These are phyloP conservation scores for Calonectria crousiana DNA, from an alignment of 2,329 filamentous ascomycete species.

Conservation along the genomic window DNA sequence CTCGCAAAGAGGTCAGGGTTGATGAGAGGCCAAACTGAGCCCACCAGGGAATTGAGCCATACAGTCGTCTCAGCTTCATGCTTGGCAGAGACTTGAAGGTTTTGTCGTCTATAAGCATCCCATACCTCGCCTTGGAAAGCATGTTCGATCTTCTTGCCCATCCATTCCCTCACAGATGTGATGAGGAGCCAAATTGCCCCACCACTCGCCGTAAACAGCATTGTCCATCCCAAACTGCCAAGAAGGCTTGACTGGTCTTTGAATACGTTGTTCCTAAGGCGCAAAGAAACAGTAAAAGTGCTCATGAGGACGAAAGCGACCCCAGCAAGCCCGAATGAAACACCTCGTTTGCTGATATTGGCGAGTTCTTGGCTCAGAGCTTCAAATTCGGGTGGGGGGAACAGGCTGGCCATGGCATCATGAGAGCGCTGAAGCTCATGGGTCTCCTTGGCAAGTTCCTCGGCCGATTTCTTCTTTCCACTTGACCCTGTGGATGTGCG, in stretches of 20 bases:
- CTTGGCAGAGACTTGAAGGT: constrained; percentile 55
- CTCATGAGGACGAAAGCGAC: constrained; percentile 48
- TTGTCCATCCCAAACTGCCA: constrained; percentile 40
- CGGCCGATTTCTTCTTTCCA: constrained; percentile 54
- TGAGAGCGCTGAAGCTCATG: constrained; percentile 52
- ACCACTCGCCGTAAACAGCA: constrained; percentile 42
- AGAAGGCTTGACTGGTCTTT: constrained; percentile 33
- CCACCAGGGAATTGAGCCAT: constrained; percentile 78
- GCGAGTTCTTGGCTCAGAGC: constrained; percentile 51
- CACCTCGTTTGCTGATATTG: constrained; percentile 47
- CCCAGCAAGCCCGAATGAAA: constrained; percentile 54
- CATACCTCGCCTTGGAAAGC: constrained; percentile 78
- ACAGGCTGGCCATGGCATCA: constrained; percentile 57
- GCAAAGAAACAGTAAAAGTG: constrained; percentile 38
- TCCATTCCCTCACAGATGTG: constrained; percentile 68
- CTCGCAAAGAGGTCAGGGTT: constrained; percentile 81
- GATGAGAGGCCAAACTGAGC: constrained; percentile 78
- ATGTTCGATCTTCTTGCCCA: constrained; percentile 69
- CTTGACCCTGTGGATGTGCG: constrained; percentile 53
- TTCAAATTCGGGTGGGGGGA: constrained; percentile 63
- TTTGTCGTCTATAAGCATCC: constrained; percentile 71
- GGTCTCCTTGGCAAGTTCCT: constrained; percentile 53
- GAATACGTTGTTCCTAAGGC: constrained; percentile 26
- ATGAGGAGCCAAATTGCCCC: constrained; percentile 51
- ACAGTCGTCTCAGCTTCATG: constrained; percentile 73